Evolutionary conservation across 2,329 filamentous ascomycete species (phyloP), one percentile per base, ranked within the genome.

Genomic region (Diaporthe citrichinensis): DNA sequence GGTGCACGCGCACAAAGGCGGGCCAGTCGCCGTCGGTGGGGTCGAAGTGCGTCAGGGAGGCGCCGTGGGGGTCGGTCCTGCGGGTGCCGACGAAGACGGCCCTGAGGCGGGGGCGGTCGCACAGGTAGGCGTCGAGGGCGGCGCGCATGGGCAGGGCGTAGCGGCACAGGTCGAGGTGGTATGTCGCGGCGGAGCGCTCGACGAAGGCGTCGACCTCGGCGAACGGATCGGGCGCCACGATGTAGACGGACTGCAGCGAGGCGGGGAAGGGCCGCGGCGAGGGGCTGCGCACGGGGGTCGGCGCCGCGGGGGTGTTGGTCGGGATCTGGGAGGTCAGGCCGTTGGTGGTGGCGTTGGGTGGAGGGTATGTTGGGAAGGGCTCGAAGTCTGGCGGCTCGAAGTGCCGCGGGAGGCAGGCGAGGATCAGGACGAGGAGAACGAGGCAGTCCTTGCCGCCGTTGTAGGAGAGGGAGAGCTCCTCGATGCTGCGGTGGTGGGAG

Each of bases 381-480:
- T 12, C 79, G 78, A 34, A 25, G 25, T 31, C 41, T 65, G 71
- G 58, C 1, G 46, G 46, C 46, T 85, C 80, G 73, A 82, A 82
- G 76, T 82, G 81, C 25, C 83, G 81, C 28, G 89, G 85, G 72
- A 90, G 86, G 79, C 87, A 89, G 77, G 93, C 92, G 79, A 98
- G 92, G 81, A 98, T 95, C 78, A 98, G 88, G 81, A 98, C 90
- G 9, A 98, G 89, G 25, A 98, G 92, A 72, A 98, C 96, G 25
- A 98, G 93, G 81, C 96, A 98, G 88, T 98, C 97, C 84, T 99
- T 99, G 77, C 97, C 97, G 82, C 97, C 97, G 81, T 99, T 99
- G 86, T 98, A 99, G 74, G 96, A 98, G 78, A 98, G 88, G 7
- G 96, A 95, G 76, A 98, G 89, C 82, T 97, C 90, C 75, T 93